Base-by-base conservation (phyloP, 1,284 basidiomycete genomes). In the Tausonia pullulans region DNA sequence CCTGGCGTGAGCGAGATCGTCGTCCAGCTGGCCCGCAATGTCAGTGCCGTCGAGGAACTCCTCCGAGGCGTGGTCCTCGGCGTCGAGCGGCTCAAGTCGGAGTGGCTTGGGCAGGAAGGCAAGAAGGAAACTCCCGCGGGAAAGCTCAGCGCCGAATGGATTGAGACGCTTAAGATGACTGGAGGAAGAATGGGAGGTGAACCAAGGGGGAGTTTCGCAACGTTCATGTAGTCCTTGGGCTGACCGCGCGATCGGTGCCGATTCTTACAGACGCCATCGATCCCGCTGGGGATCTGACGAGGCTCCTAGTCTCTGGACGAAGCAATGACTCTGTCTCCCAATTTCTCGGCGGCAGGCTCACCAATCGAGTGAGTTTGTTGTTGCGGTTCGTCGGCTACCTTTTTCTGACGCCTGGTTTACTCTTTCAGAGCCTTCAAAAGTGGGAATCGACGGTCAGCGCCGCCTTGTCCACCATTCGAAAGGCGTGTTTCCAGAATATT, bases 401-500 rank as follows among this genome's bases (percentile, higher is more conserved):
- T 49, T 9, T 49, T 9, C n/a, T n/a, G 9, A 10, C 48, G 48
- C n/a, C 10, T 49, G 9, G 9, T 49, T n/a, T 49, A 9, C 48
- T n/a, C 58, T 46, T 11, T 10, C 49, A 63, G 62, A 52, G 53
- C 14, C 44, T 63, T 11, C 7, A 13, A 4, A 57, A 53, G 13
- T 63, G 62, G 62, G 62, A 63, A 51, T 49, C 55, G 40, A 58
- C 62, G 14, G 57, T 58, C 14, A 27, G 41, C 9, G 16, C 39
- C 13, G 49, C 62, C 13, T 43, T 63, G 11, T 51, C 44, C 13
- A 58, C 62, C 41, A 63, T 63, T n/a, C 55, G 51, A 16, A n/a
- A 53, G 11, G 62, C 62, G 8, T 63, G 62, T 56, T 63, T 58
- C 43, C 62, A 49, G n/a, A 55, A 58, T 48, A 45, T 63, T 11